Evolutionary conservation across 148 eudicot genomes (phyloP).

Genomic region (Silene uniflora): DNA sequence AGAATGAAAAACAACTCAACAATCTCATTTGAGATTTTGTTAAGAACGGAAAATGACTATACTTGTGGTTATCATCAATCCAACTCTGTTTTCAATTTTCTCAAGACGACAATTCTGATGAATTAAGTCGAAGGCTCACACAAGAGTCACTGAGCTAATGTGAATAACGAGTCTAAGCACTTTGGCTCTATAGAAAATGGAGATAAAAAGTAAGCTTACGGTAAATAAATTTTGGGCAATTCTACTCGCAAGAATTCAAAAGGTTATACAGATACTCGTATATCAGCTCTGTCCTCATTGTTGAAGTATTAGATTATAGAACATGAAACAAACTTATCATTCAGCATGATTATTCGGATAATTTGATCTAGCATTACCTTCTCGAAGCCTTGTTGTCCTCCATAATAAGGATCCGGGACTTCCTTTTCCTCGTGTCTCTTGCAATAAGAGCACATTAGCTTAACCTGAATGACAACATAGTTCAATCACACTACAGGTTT

Average conservation of each 20-base stretch:
- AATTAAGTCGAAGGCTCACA: too few species aligned
- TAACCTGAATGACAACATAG: conserved; percentile 45
- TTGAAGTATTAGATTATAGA: background rate
- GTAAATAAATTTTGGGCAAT: too few species aligned
- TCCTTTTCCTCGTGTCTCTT: conserved; percentile 81
- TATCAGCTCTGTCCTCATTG: background rate
- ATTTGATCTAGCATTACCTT: conserved; percentile 47
- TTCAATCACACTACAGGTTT: background rate
- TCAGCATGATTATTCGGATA: background rate
- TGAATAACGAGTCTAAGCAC: too few species aligned
- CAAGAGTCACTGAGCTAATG: too few species aligned
- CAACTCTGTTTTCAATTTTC: too few species aligned
- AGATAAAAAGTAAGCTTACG: too few species aligned
- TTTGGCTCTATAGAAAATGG: too few species aligned
- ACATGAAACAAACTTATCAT: background rate
- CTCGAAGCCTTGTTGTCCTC: conserved; percentile 88
- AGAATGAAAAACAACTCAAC: background rate
- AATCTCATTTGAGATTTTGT: too few species aligned
- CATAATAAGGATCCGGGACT: conserved; percentile 98
- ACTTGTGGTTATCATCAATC: background rate
- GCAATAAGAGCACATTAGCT: conserved; percentile 87
- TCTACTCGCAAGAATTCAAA: background rate
- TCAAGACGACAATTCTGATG: too few species aligned
- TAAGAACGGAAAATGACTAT: too few species aligned
- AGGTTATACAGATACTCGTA: background rate